Base-by-base conservation (phyloP, 768 basidiomycete species). In the Hericium erinaceus region DNA sequence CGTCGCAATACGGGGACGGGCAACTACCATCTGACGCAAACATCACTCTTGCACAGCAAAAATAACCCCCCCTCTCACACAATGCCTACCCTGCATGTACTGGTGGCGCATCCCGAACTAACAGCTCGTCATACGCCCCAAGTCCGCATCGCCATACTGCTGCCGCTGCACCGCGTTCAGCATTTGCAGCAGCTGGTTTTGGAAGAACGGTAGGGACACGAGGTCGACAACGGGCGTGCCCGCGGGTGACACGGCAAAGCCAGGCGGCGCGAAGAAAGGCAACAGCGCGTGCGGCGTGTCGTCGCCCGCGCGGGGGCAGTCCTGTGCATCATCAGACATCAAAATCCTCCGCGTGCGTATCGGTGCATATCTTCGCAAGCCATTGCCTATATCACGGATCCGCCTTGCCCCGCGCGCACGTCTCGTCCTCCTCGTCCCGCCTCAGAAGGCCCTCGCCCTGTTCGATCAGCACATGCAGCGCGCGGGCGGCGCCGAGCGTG, bases 391-490 rank as follows among this genome's bases (percentile, higher is more conserved):
- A 44, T 6, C 13, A 15, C 13, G 20, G 16, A 9, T 20, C 41
- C 16, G 16, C 13, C 41, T 44, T 15, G 10, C 41, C 41, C 16
- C 13, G 41, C 41, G 66, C 72, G 66, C 79, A 83, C 51, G 73
- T 57, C 60, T 74, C 73, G 49, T 52, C 56, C 51, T 41, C 40
- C 13, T 41, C n/a, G n/a, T n/a, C n/a, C n/a, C n/a, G n/a, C n/a
- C n/a, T n/a, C n/a, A 71, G 63, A 60, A 74, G 65, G 46, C 74
- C 67, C 33, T 74, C 69, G 4, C 80, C 77, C 7, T 66, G 71
- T 24, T 72, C 56, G 66, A 87, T 85, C 57, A 88, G 68, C 11
- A 72, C 63, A 0, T 79, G 73, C 2, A 89, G 69, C 58, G 76
- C 66, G 12, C 71, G 76, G 2, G 84, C 88, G 38, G 80, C 67